Evolutionary conservation across 2,329 filamentous ascomycete species (phyloP).

Genomic region (Sarocladiaceae sp.): DNA sequence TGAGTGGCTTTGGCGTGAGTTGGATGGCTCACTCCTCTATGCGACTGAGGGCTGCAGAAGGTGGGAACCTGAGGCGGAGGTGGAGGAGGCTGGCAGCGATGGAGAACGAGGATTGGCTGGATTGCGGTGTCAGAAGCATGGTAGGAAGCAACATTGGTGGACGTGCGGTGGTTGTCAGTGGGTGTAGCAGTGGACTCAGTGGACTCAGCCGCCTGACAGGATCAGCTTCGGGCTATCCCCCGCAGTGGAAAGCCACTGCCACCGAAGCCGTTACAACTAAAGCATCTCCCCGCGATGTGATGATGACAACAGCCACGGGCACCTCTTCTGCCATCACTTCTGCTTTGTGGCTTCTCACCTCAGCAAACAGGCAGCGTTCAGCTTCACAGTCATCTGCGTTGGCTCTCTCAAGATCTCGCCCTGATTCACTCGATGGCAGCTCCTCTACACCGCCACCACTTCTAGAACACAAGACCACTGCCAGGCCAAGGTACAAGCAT

Average conservation of each 20-base stretch:
- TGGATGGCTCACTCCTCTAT: neutral
- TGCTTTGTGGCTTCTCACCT: too few relatives aligned
- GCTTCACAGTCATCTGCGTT: too few relatives aligned
- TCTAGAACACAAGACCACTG: too few relatives aligned
- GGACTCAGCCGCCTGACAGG: neutral
- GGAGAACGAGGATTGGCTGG: constrained; percentile 1
- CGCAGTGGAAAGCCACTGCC: too few relatives aligned
- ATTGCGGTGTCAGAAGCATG: neutral
- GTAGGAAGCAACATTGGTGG: neutral
- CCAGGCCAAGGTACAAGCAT: neutral
- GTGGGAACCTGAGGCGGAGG: neutral
- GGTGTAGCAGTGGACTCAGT: neutral
- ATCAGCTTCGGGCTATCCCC: constrained; percentile 1
- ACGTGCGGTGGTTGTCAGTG: neutral
- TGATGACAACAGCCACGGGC: too few relatives aligned
- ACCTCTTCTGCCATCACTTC: too few relatives aligned
- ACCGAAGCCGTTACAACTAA: neutral
- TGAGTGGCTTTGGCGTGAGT: constrained; percentile 2
- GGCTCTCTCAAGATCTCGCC: too few relatives aligned
- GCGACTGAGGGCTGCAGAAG: neutral
- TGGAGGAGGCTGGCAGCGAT: neutral
- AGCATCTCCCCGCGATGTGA: neutral
- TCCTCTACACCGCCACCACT: too few relatives aligned
- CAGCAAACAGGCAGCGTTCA: too few relatives aligned
- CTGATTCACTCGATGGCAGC: too few relatives aligned